A percentile compares a stretch with the other conserved stretches of the same genome.
These are phyloP conservation scores for Neltuma alba DNA, from an alignment of 306 rosid species.

Conservation along the genomic window DNA sequence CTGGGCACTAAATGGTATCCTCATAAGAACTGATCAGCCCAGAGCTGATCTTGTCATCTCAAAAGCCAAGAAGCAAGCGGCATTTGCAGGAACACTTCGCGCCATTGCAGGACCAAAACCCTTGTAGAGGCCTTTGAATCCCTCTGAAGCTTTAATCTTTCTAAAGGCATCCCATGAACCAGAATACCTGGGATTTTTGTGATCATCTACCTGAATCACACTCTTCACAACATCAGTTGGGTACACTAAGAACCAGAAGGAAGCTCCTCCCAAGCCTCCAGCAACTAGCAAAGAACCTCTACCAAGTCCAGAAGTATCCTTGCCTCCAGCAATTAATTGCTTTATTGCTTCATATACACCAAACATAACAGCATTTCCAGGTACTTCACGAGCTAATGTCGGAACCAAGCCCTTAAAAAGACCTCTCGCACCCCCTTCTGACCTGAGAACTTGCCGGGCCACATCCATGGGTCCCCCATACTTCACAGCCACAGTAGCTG, in stretches of 20 bases:
- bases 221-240: constrained; percentile 96
- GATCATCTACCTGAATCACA: constrained; percentile 88
- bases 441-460: constrained; percentile 79
- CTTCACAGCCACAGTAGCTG: constrained; percentile 66
- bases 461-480: constrained; percentile 98
- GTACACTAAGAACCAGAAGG: constrained; percentile 75
- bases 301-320: constrained; percentile 76
- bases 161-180: constrained; percentile 84
- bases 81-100: constrained; percentile 91
- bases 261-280: constrained; percentile 91
- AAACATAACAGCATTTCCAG: constrained; percentile 94
- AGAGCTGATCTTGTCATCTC: constrained; percentile 87
- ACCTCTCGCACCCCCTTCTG: constrained; percentile 90
- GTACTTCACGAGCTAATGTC: constrained; percentile 88
- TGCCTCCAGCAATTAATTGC: constrained; percentile 79
- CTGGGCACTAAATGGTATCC: background rate
- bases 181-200: constrained; percentile 80
- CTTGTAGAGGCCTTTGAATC: constrained; percentile 79
- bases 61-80: constrained; percentile 96
- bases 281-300: constrained; percentile 85
- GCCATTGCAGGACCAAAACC: constrained; percentile 98
- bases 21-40: constrained; percentile 44
- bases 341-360: constrained; percentile 84
- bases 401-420: constrained; percentile 91
- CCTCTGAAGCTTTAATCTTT: constrained; percentile 74